A percentile compares a stretch with the other conserved stretches of the same genome.
Conservation (phyloP, 352 stramenopile species). For the Pythium monospermum region DNA sequence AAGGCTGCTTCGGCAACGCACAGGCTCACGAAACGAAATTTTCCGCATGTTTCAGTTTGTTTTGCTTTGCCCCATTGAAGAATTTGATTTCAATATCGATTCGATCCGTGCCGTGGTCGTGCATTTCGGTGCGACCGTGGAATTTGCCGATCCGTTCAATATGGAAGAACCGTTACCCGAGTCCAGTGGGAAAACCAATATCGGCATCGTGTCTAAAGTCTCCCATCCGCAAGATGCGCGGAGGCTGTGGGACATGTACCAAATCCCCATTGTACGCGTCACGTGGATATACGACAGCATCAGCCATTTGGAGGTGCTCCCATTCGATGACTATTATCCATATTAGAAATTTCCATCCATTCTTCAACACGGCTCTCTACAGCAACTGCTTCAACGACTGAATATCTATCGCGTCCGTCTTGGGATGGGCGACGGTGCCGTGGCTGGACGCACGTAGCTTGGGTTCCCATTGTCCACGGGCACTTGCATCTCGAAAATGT, state of each 20-base stretch:
- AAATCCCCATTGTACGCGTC: slow-evolving; percentile 82
- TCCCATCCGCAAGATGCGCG: slow-evolving; percentile 50
- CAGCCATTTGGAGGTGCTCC: slow-evolving; percentile 73
- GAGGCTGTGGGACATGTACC: slow-evolving; percentile 50
- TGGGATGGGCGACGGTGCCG: slow-evolving; percentile 1
- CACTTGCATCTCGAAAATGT: slow-evolving; percentile 91
- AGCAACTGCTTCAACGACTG: neutral
- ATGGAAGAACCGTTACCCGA: slow-evolving; percentile 1
- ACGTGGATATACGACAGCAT: slow-evolving; percentile 88
- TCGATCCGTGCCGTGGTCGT: slow-evolving; percentile 52
- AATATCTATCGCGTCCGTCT: slow-evolving; percentile 22
- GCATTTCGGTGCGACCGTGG: slow-evolving; percentile 62
- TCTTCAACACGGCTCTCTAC: no score
- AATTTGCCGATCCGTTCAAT: slow-evolving; percentile 16
- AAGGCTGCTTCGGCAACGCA: slow-evolving; percentile 40
- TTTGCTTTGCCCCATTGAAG: slow-evolving; percentile 52
- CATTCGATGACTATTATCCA: slow-evolving; percentile 85
- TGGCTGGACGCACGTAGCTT: slow-evolving; percentile 17
- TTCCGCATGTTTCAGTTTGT: slow-evolving; percentile 76
- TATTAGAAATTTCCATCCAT: slow-evolving; percentile 37
- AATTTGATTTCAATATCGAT: slow-evolving; percentile 74
- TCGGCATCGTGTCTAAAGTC: slow-evolving; percentile 76
- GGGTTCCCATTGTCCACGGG: slow-evolving; percentile 60
- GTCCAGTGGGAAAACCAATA: slow-evolving; percentile 9
- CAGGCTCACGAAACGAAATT: slow-evolving; percentile 61